Evolutionary conservation across 148 eudicot genomes (phyloP).

Genomic region (Camellia granthamiana): DNA sequence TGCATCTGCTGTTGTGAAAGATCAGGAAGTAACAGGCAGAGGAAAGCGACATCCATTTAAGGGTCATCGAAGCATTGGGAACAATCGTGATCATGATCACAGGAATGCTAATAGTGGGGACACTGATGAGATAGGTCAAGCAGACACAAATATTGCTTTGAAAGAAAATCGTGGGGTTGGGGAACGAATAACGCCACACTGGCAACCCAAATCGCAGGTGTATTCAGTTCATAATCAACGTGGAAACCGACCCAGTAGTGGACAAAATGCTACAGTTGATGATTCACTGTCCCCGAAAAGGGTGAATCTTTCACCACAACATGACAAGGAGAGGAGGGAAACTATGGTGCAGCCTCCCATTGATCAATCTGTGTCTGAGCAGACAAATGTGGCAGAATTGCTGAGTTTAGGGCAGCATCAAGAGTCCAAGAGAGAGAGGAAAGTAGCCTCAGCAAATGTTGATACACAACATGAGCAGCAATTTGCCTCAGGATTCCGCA

Average conservation of each 20-base stretch:
- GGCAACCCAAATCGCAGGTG: conserved; percentile 80
- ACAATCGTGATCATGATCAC: conserved; percentile 32
- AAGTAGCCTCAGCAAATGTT: conserved; percentile 25
- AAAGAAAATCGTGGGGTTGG: conserved; percentile 46
- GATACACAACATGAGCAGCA: conserved; percentile 42
- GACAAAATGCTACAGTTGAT: conserved; percentile 34
- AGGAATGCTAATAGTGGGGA: conserved; percentile 31
- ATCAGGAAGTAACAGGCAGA: conserved; percentile 39
- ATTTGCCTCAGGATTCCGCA: conserved; percentile 46
- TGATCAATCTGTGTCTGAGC: conserved; percentile 29
- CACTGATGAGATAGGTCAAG: conserved; percentile 40
- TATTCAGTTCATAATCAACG: conserved; percentile 29
- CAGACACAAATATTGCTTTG: conserved; percentile 38
- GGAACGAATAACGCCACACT: conserved; percentile 57
- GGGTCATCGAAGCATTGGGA: conserved; percentile 41
- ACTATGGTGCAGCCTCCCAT: conserved; percentile 23
- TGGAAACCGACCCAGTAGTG: conserved; percentile 37
- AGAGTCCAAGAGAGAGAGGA: conserved; percentile 44
- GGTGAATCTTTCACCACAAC: conserved; percentile 16
- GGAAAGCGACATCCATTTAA: conserved; percentile 51
- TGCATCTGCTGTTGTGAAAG: conserved; percentile 29
- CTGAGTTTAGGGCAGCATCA: conserved; percentile 31
- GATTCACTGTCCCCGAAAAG: conserved; percentile 27
- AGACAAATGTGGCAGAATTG: conserved; percentile 23
- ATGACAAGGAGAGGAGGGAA: conserved; percentile 16